Base-by-base conservation (phyloP, 2,329 filamentous ascomycete species). In the Pseudogymnoascus sp. region DNA sequence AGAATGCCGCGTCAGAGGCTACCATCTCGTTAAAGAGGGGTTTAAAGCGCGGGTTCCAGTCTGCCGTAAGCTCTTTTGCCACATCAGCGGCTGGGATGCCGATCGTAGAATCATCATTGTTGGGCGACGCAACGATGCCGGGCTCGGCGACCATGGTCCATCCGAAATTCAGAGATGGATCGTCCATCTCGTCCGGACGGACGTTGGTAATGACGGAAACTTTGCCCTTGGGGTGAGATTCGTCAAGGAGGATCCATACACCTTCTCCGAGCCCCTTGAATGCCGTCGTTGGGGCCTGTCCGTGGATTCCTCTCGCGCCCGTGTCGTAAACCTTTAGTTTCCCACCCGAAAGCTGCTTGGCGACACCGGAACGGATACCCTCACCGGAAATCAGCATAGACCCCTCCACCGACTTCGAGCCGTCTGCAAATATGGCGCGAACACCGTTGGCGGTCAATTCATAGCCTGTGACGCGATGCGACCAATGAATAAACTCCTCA, bases 181-280 rank as follows among this genome's bases (percentile, higher is more conserved):
- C 78, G 67, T 87, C 76, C 80, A 82, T 82, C 47, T 87, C 84
- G 5, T 76, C 77, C 0, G 84, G 70, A 1, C 85, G 80, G 0
- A 88, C 82, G 61, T 89, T 88, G 1, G 85, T 88, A 59, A 88
- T 88, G 64, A 83, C 68, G 63, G 80, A 82, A 1, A 84, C 73
- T 5, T 70, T 71, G 0, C 83, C 83, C 1, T 76, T 70, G 0
- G 78, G 72, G 11, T 78, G 75, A 0, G 77, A 74, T 1, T 76
- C 72, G 67, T 88, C 85, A 0, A 71, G 68, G 0, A 86, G n/a
- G 2, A 78, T 69, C 69, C 82, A 88, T 0, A 89, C 85, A 1
- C 86, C 85, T 71, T 88, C 85, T 1, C 85, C 84, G 0, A 88
- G 75, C 0, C 72, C 78, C 65, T 81, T 82, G 76, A 87, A 88